Evolutionary conservation across 2,329 filamentous ascomycete species (phyloP), one percentile per base, ranked within the genome.

Genomic region (Phialophora macrospora): DNA sequence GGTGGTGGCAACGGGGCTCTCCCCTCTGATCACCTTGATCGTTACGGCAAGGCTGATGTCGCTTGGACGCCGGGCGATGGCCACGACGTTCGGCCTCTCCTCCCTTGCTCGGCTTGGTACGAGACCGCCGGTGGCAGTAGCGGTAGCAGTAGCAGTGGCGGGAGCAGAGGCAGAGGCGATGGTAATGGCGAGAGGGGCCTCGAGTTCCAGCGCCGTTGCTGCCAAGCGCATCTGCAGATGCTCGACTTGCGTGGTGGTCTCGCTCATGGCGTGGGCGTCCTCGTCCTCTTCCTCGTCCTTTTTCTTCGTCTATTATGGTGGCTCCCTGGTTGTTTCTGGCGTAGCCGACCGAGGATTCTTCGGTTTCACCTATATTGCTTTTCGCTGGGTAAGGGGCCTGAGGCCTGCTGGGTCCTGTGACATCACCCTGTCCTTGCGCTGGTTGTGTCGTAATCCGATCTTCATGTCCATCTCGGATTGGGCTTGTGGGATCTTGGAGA

Each of bases 31-130:
- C 34, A 65, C 52, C 4, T 24, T 60, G 49, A 65, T 38, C 9
- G 38, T 32, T 28, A 65, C 22, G 28, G 28, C 11, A 3, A 61
- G 49, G 12, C 12, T 61, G 59, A 61, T 61, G 59, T 52, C 32
- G 46, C 9, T 24, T 6, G 59, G 32, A 26, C 22, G 24, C n/a
- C 48, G 20, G 8, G 9, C 12, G 48, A 6, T 51, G 48, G 22
- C 3, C 20, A 51, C 48, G 48, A 24, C 48, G 48, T 51, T 22
- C 17, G 20, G 14, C 20, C 14, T 26, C 14, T 28, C 48, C 17
- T 26, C 11, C 8, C 14, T 51, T 17, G 6, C 14, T 24, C 20
- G 48, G 48, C 8, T 24, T 22, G 48, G 34, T 24, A 20, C 32
- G 28, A 11, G 14, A 22, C 8, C 14, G 30, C 32, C 3, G 2